phyloP scores from a whole-genome alignment of 106 monocot species.

The Chionographis japonica region DNA sequence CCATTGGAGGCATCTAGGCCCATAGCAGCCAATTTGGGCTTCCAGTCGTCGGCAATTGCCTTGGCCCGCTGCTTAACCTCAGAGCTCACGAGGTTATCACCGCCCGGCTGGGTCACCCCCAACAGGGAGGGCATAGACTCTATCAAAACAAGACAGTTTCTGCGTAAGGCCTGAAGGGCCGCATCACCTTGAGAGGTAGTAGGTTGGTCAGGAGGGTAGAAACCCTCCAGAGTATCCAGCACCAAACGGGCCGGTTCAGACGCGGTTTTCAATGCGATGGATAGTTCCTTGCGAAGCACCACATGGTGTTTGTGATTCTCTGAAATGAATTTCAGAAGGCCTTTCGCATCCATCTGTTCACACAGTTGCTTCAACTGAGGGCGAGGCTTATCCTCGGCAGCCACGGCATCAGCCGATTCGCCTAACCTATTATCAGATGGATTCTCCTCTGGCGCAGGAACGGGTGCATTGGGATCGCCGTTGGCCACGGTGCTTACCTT shows the following conservation, averaged over 20 bases:
- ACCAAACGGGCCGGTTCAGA: conserved; percentile 60
- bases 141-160: conserved; percentile 64
- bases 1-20: conserved; percentile 57
- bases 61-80: conserved; percentile 59
- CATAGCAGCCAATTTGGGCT: conserved; percentile 43
- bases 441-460: conserved; percentile 30
- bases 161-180: conserved; percentile 38
- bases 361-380: conserved; percentile 59
- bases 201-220: conserved; percentile 40
- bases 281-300: conserved; percentile 40
- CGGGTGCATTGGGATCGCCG: conserved; percentile 27
- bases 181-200: conserved; percentile 18
- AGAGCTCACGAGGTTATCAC: conserved; percentile 39
- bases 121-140: conserved; percentile 46
- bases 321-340: conserved; percentile 60
- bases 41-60: conserved; percentile 70
- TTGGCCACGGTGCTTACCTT: conserved; percentile 46
- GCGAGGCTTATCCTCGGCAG: conserved; percentile 27
- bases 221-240: conserved; percentile 54
- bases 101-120: conserved; percentile 21
- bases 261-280: conserved; percentile 56
- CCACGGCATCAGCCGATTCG: conserved; percentile 23
- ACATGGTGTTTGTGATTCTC: conserved; percentile 44
- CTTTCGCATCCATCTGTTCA: conserved; percentile 68
- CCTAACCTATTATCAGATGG: conserved; percentile 32